Evolutionary conservation across 257 asterid species (phyloP).

Genomic region (Paraleonurus japonicus): DNA sequence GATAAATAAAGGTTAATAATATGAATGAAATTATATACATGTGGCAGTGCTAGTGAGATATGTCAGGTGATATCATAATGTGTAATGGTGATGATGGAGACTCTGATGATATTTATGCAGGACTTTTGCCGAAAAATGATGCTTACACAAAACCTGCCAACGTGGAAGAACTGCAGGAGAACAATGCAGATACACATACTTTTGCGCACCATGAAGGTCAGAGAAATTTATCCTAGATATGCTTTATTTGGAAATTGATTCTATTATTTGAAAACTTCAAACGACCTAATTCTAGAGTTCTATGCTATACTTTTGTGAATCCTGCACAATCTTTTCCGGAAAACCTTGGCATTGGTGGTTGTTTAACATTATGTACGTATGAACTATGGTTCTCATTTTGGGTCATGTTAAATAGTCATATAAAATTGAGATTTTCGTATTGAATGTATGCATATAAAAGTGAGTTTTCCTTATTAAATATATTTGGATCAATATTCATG

Average conservation of each 20-base stretch:
- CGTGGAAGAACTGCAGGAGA: constrained; percentile 31
- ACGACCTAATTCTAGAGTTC: neutral
- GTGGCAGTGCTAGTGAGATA: neutral
- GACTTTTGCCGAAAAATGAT: constrained; percentile 31
- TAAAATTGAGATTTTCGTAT: neutral
- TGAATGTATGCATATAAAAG: neutral
- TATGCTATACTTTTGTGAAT: neutral
- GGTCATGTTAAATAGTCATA: neutral
- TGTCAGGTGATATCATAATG: constrained; percentile 11
- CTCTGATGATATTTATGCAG: constrained; percentile 32
- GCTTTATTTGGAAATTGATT: constrained; percentile 1
- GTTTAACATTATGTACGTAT: neutral
- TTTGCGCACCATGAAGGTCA: constrained; percentile 44
- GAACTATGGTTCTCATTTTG: neutral
- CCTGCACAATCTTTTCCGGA: constrained; percentile 1
- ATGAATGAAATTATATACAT: neutral
- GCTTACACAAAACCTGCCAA: constrained; percentile 20
- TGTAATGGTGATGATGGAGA: neutral
- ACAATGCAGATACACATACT: constrained; percentile 24
- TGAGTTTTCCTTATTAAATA: neutral
- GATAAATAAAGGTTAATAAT: neutral
- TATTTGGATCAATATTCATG: neutral
- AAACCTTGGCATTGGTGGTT: neutral
- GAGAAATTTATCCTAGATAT: neutral
- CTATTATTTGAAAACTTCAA: constrained; percentile 3